Conservation (phyloP, 345 rosid genomes). For the Excoecaria agallocha region DNA sequence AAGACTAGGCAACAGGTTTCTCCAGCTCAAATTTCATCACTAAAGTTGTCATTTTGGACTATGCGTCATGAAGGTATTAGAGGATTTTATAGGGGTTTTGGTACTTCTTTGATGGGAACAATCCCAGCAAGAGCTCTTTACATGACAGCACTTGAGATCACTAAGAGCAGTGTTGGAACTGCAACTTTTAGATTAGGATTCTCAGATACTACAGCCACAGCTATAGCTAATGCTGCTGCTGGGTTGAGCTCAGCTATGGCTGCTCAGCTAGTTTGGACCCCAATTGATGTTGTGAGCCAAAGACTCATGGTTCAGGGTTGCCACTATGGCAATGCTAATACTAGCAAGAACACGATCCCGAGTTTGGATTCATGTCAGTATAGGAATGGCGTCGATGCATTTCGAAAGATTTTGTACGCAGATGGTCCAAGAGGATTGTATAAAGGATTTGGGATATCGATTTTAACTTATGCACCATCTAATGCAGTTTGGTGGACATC, state of each 20-base stretch:
- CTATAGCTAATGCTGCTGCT: constrained; percentile 76
- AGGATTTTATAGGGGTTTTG: constrained; percentile 85
- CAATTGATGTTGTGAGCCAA: constrained; percentile 86
- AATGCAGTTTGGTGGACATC: constrained; percentile 98
- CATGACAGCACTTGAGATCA: constrained; percentile 84
- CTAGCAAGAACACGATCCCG: constrained; percentile 29
- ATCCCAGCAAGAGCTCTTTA: constrained; percentile 91
- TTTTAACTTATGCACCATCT: constrained; percentile 91
- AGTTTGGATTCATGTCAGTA: constrained; percentile 43
- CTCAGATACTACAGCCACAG: constrained; percentile 60
- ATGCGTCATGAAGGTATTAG: constrained; percentile 65
- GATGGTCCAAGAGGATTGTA: constrained; percentile 86
- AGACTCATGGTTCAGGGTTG: constrained; percentile 86
- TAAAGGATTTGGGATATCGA: constrained; percentile 91
- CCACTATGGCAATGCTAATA: constrained; percentile 13
- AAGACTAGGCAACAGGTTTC: constrained; percentile 90
- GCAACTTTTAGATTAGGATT: constrained; percentile 72
- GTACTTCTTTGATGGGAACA: constrained; percentile 87
- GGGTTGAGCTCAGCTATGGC: constrained; percentile 89
- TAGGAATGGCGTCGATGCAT: constrained; percentile 75
- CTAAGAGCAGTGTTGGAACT: constrained; percentile 72
- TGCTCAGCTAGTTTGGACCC: constrained; percentile 89
- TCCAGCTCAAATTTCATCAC: constrained; percentile 47
- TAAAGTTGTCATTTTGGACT: constrained; percentile 58
- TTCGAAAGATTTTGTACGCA: constrained; percentile 57